Percentiles rank a stretch among this genome's conserved stretches.
Evolutionary conservation across 805 yeast genomes (phyloP).

Genomic region (Metschnikowia santaceciliae): DNA sequence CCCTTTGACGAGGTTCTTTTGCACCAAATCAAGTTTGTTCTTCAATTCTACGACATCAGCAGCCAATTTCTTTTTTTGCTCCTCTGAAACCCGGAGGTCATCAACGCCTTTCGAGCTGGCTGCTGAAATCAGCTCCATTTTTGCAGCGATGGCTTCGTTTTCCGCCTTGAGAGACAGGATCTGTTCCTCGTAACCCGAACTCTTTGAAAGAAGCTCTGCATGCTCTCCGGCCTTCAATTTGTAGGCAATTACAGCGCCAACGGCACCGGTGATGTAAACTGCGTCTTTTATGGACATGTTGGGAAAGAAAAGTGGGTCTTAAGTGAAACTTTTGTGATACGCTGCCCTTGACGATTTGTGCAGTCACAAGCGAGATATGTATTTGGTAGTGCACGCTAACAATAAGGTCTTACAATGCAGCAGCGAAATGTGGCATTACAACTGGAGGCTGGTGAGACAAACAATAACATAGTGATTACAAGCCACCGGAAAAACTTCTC

Average conservation of each 20-base stretch:
- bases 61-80: neutral
- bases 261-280: conserved; percentile 4
- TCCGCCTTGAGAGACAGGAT: conserved; percentile 6
- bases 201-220: conserved; percentile 2
- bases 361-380: neutral
- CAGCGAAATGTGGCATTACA: neutral
- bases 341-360: neutral
- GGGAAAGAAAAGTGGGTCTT: neutral
- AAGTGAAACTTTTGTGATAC: neutral
- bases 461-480: neutral
- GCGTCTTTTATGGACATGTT: conserved; percentile 7
- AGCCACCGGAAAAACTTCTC: neutral
- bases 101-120: conserved; percentile 1
- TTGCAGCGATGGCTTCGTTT: conserved; percentile 5
- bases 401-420: neutral
- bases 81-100: neutral
- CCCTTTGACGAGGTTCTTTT: conserved; percentile 3
- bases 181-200: conserved; percentile 4
- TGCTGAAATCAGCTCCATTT: conserved; percentile 1
- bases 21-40: neutral
- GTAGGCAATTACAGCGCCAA: conserved; percentile 9
- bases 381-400: neutral
- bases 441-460: neutral
- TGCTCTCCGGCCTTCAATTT: conserved; percentile 9
- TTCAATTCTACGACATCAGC: neutral